phyloP scores from a whole-genome alignment of 139 green algal genomes.

The Spirogloea muscicola region DNA sequence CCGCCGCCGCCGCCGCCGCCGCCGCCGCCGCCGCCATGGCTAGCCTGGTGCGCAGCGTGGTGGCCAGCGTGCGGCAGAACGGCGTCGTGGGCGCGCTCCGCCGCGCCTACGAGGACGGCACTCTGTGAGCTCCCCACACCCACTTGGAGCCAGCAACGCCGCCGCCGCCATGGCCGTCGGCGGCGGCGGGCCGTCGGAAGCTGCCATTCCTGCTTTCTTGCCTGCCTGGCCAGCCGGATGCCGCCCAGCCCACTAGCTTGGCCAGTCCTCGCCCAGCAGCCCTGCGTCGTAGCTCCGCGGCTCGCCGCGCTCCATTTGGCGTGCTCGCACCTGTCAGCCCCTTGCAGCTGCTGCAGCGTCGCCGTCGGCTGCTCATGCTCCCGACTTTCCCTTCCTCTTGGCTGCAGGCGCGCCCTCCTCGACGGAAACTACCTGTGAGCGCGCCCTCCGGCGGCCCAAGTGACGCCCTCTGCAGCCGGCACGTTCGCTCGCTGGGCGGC shows the following conservation, averaged over 20 bases:
- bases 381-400: neutral
- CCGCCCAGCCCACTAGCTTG: neutral
- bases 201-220: neutral
- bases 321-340: neutral
- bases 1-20: too few relatives aligned
- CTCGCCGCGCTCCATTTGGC: neutral
- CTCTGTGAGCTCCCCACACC: neutral
- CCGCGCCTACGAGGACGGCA: neutral
- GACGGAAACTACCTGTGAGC: constrained; percentile 32
- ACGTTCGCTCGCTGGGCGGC: too few relatives aligned
- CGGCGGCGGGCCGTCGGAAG: neutral
- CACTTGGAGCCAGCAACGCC: neutral
- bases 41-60: neutral
- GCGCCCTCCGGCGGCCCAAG: too few relatives aligned
- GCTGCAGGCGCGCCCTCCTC: constrained; percentile 9
- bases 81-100: constrained; percentile 14
- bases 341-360: neutral
- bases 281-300: neutral
- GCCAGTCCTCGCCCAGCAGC: neutral
- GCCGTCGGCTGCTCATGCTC: neutral
- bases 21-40: neutral
- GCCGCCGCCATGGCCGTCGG: neutral
- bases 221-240: neutral
- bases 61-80: constrained; percentile 2
- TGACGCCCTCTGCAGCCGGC: too few relatives aligned